Evolutionary conservation across 169 alveolate species (phyloP).

Genomic region (Neospora caninum): DNA sequence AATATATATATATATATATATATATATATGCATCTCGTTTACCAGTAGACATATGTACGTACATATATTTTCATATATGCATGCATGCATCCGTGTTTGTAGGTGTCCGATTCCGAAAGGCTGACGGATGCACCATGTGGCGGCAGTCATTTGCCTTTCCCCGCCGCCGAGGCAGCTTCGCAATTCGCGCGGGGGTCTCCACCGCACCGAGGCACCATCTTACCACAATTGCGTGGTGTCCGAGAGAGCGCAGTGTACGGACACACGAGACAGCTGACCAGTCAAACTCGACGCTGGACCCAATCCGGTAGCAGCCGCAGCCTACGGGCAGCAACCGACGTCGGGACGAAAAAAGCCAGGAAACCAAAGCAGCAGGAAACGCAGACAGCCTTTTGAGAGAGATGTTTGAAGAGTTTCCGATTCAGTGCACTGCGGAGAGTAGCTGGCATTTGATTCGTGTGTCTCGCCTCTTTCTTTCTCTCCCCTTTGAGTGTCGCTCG

Average conservation of each 20-base stretch:
- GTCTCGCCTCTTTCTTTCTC: neutral
- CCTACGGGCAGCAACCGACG: conserved; percentile 68
- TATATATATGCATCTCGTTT: neutral
- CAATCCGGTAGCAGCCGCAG: conserved; percentile 89
- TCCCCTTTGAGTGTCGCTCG: neutral
- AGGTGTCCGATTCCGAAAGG: no score
- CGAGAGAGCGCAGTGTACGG: conserved; percentile 78
- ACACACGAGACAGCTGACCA: conserved; percentile 89
- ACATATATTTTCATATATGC: neutral
- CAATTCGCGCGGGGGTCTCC: no score
- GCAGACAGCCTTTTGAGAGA: no score
- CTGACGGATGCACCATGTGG: no score
- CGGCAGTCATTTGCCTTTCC: no score
- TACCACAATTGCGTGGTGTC: conserved; percentile 69
- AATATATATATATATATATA: neutral
- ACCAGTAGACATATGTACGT: no score
- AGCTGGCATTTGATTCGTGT: neutral
- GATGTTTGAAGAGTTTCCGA: no score
- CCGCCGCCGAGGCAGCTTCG: no score
- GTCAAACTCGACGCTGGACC: conserved; percentile 89
- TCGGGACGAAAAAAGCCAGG: neutral
- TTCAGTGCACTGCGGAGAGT: no score
- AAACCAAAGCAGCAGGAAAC: neutral
- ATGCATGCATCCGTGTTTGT: no score
- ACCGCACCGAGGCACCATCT: neutral